Percentiles rank a stretch among this genome's conserved stretches.
These are phyloP conservation scores for Cladobotryum mycophilum DNA, from an alignment of 2,329 filamentous ascomycete genomes.

Conservation along the genomic window DNA sequence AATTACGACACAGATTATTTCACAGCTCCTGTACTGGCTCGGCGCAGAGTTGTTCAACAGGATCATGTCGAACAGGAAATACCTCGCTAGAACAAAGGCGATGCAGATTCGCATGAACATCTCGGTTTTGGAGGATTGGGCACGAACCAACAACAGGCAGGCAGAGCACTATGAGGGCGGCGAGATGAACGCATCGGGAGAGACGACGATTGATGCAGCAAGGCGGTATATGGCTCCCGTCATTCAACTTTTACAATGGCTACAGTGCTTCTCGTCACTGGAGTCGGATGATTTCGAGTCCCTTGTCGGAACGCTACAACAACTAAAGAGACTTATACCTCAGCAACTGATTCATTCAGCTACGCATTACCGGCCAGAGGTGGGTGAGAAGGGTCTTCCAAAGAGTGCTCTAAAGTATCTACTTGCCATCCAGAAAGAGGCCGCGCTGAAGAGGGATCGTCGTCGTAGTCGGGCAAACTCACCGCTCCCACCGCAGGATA, in stretches of 20 bases:
- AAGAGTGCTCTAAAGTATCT: conserved; percentile 88
- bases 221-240: conserved; percentile 81
- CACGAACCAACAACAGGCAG: conserved; percentile 82
- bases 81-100: conserved; percentile 90
- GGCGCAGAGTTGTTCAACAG: conserved; percentile 95
- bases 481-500: conserved; percentile 32
- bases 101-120: conserved; percentile 99
- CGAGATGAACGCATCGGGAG: conserved; percentile 76
- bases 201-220: conserved; percentile 78
- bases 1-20: conserved; percentile 84
- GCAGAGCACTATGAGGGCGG: conserved; percentile 95
- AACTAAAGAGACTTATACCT: conserved; percentile 75
- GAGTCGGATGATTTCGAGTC: conserved; percentile 80
- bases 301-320: conserved; percentile 80
- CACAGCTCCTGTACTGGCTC: conserved; percentile 93
- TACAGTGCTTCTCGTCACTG: conserved; percentile 94
- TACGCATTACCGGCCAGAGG: conserved; percentile 88
- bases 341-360: conserved; percentile 88
- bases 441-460: conserved; percentile 52
- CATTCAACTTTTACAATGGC: conserved; percentile 92
- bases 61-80: conserved; percentile 93
- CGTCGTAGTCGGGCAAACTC: conserved; percentile 43
- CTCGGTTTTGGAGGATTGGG: conserved; percentile 93
- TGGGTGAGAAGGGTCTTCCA: conserved; percentile 85
- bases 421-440: conserved; percentile 69